Evolutionary conservation across 441 rosid genomes (phyloP).

Genomic region (Syzygium syzygioides): DNA sequence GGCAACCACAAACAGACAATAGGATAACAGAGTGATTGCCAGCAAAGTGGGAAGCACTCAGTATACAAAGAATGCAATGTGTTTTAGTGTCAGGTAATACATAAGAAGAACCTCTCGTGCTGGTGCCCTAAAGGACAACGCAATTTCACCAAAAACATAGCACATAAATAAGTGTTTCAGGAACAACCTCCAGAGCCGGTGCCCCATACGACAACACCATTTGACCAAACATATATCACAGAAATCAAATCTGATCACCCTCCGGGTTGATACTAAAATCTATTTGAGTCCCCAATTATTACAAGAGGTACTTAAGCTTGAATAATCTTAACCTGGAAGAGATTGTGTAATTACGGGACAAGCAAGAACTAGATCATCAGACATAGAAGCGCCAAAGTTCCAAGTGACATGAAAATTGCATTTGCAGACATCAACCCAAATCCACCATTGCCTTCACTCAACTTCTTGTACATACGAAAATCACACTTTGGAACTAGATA

Average conservation of each 20-base stretch:
- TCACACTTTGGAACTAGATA: neutral
- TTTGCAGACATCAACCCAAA: neutral
- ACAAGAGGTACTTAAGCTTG: neutral
- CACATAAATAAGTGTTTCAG: neutral
- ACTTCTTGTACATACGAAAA: neutral
- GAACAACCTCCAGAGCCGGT: neutral
- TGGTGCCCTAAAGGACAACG: neutral
- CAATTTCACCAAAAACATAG: neutral
- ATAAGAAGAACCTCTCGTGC: neutral
- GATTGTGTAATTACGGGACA: neutral
- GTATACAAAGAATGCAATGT: neutral
- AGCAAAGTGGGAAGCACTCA: neutral
- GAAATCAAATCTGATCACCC: neutral
- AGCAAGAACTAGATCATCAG: neutral
- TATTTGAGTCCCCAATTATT: neutral
- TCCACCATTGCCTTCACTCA: neutral
- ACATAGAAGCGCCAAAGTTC: neutral
- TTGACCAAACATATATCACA: neutral
- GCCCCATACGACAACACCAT: neutral
- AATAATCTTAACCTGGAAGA: neutral
- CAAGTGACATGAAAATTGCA: neutral
- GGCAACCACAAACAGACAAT: neutral
- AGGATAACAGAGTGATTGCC: neutral
- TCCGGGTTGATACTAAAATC: neutral
- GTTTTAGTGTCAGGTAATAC: neutral